Base-by-base conservation (phyloP, 306 rosid species). In the Ormosia semicastrata region DNA sequence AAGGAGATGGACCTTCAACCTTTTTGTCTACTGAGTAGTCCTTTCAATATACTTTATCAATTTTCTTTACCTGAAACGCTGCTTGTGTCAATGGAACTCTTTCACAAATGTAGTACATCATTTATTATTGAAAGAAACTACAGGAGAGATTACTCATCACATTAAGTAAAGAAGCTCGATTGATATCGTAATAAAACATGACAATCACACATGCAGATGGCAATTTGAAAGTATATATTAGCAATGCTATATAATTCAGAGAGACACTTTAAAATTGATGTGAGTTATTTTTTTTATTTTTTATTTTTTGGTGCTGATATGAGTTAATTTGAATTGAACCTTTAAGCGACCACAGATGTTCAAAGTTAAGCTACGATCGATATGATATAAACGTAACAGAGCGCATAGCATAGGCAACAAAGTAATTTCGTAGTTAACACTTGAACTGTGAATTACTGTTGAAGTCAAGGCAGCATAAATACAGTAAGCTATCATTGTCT, bases 1-100 rank as follows among this genome's bases (percentile, higher is more conserved):
- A 88, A 88, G 89, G 60, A 57, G 77, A 56, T 78, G 77, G 77
- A 72, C 66, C 65, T 73, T 79, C 41, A 58, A 52, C 78, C 83
- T 76, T 85, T 82, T 50, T 88, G 89, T 85, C 87, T 34, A 82
- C 15, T 36, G 91, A 82, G 17, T 39, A 60, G 88, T 85, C 91
- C 73, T 85, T 72, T 88, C 91, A 82, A 71, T 11, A 12, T 73
- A 30, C 44, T 32, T 56, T 73, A 17, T 33, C 78, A 41, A 43
- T 33, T 66, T 82, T 72, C 47, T 50, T 75, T 52, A 66, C 81
- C 60, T 32, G 30, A 33, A 43, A 47, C 39, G 13, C 64, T 64
- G 18, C 59, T 49, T 46, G 57, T 33, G 47, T 40, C 71, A 4
- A 33, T 30, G 60, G 56, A 32, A 44, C 58, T 69, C 63, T 70